These are phyloP conservation scores for Chamaecyparis obtusa DNA, from an alignment of 75 land plant species.

Conservation along the genomic window DNA sequence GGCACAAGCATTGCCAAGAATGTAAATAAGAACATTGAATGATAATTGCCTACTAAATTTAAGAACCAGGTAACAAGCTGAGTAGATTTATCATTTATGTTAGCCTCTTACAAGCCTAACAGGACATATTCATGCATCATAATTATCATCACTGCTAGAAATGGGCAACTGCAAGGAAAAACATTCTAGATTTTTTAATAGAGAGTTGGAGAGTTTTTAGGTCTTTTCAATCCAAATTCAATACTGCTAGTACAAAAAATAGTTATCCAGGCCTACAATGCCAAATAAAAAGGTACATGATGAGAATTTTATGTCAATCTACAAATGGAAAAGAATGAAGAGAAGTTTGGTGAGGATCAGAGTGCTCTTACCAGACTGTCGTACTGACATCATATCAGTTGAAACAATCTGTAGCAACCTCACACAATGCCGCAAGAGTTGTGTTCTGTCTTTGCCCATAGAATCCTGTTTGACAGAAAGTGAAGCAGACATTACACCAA, in stretches of 20 bases:
- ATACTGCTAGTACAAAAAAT: not conserved
- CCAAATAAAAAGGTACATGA: not conserved
- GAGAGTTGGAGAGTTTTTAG: too few species aligned
- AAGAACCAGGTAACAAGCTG: too few species aligned
- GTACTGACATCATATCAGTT: slow-evolving; percentile 82
- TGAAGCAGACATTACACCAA: not conserved
- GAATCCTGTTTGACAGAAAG: slow-evolving; percentile 66
- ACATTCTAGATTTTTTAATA: too few species aligned
- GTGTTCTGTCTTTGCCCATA: slow-evolving; percentile 97
- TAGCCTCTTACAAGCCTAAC: too few species aligned
- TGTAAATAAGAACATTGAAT: too few species aligned
- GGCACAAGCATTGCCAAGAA: not conserved
- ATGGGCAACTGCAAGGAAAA: too few species aligned
- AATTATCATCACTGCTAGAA: too few species aligned
- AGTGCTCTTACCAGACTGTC: slow-evolving; percentile 72
- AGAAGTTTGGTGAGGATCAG: not conserved
- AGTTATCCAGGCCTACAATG: not conserved
- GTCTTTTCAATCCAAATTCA: not conserved
- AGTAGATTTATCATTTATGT: too few species aligned
- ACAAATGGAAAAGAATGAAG: slow-evolving; percentile 4
- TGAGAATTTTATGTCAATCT: not conserved
- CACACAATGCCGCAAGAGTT: slow-evolving; percentile 97
- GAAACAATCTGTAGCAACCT: slow-evolving; percentile 89
- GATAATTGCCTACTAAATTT: too few species aligned
- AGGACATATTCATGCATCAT: too few species aligned